Percentiles rank a stretch among this genome's conserved stretches.
phyloP scores from a whole-genome alignment of 1,284 basidiomycete genomes.

The Cystobasidiaceae sp. region DNA sequence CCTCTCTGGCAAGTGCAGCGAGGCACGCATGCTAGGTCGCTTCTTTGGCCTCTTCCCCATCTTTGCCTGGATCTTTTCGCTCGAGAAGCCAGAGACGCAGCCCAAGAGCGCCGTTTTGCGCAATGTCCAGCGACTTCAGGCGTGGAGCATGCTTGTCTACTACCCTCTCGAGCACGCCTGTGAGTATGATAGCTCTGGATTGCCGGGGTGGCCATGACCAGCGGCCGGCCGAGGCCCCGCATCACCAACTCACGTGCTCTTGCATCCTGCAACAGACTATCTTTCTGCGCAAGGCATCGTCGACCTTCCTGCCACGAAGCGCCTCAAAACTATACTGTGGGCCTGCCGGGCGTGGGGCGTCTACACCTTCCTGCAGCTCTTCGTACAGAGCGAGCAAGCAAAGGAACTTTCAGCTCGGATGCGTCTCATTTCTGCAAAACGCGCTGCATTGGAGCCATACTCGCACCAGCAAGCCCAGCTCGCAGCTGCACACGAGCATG shows the following conservation, averaged over 20 bases:
- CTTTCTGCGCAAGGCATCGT: slow-evolving; percentile 18
- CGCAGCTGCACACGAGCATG: slow-evolving; percentile 10
- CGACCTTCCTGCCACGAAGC: slow-evolving; percentile 1
- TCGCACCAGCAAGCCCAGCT: neutral
- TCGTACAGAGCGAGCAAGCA: slow-evolving; percentile 16
- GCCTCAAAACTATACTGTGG: slow-evolving; percentile 21
- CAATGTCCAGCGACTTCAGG: slow-evolving; percentile 67
- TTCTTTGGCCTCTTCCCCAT: slow-evolving; percentile 41
- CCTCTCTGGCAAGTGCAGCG: slow-evolving; percentile 35
- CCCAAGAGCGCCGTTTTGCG: slow-evolving; percentile 49
- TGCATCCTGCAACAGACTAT: slow-evolving; percentile 2
- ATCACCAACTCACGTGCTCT: neutral
- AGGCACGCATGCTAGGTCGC: slow-evolving; percentile 39
- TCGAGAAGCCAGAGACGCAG: slow-evolving; percentile 36
- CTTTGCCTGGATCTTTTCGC: slow-evolving; percentile 38
- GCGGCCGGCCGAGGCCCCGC: too few species aligned
- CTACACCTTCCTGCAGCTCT: slow-evolving; percentile 23
- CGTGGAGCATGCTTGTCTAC: slow-evolving; percentile 74
- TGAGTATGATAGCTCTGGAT: neutral
- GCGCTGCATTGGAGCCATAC: neutral
- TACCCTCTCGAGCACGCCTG: slow-evolving; percentile 72
- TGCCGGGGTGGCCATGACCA: neutral
- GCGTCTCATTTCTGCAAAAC: neutral
- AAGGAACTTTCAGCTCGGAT: slow-evolving; percentile 2
- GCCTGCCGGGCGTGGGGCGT: slow-evolving; percentile 29